These are phyloP conservation scores for Starmera dryadoides DNA, from an alignment of 805 yeast genomes.

Conservation along the genomic window DNA sequence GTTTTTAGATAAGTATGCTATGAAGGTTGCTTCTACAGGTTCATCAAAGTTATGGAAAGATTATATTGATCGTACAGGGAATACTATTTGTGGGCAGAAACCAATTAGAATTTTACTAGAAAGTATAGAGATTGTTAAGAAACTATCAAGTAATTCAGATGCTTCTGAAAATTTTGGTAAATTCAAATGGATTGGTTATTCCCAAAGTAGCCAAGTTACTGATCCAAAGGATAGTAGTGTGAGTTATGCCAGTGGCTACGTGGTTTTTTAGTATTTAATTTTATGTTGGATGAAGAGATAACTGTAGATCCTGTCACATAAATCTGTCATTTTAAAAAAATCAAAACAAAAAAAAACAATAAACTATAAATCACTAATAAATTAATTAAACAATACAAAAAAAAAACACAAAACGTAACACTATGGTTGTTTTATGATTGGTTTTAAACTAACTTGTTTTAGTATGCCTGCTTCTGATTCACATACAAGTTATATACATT, in stretches of 20 bases:
- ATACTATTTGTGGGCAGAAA: conserved; percentile 90
- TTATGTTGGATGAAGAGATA: too few species aligned
- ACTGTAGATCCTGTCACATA: too few species aligned
- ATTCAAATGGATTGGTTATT: conserved; percentile 71
- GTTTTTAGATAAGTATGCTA: conserved; percentile 60
- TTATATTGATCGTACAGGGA: conserved; percentile 65
- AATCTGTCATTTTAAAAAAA: too few species aligned
- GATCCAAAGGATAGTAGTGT: conserved; percentile 64
- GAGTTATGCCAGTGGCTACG: conserved; percentile 82
- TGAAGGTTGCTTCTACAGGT: conserved; percentile 54
- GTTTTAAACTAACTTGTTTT: too few species aligned
- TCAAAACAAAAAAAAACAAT: background rate
- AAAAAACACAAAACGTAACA: background rate
- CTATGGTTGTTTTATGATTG: background rate
- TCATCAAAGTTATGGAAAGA: conserved; percentile 52
- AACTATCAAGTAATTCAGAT: conserved; percentile 7
- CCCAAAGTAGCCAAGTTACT: conserved; percentile 60
- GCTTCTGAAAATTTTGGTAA: conserved; percentile 18
- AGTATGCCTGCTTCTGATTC: background rate
- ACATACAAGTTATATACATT: conserved; percentile 10
- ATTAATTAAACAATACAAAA: too few species aligned
- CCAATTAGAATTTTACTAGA: conserved; percentile 65
- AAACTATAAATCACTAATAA: too few species aligned
- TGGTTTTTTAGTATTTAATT: too few species aligned
- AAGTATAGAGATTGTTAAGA: conserved; percentile 35